phyloP scores from a whole-genome alignment of 257 asterid genomes.

The Marsdenia floribunda region DNA sequence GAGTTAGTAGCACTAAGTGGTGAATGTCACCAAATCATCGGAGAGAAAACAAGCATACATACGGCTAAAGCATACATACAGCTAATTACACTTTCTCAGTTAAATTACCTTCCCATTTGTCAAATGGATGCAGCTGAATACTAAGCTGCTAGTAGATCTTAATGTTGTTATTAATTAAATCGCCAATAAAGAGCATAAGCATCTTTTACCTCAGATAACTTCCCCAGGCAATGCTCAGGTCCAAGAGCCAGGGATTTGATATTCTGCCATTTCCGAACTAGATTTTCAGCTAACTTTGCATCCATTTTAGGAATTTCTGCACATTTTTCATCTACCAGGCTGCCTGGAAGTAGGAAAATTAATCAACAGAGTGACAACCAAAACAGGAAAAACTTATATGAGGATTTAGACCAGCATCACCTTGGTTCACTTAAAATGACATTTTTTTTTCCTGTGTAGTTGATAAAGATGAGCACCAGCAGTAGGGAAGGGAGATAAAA shows the following conservation, averaged over 20 bases:
- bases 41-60: not conserved
- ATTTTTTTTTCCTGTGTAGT: not conserved
- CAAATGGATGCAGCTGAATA: not conserved
- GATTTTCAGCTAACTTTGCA: constrained; percentile 77
- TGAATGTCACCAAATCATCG: not conserved
- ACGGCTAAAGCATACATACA: no score
- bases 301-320: constrained; percentile 78
- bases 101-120: not conserved
- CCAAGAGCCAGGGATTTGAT: constrained; percentile 90
- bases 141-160: not conserved
- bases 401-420: not conserved
- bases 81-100: not conserved
- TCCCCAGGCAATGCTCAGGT: constrained; percentile 64
- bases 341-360: constrained; percentile 31
- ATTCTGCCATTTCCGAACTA: constrained; percentile 83
- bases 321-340: constrained; percentile 39
- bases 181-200: not conserved
- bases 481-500: not conserved
- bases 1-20: not conserved
- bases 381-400: not conserved
- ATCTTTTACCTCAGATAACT: constrained; percentile 62
- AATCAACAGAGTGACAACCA: constrained; percentile 12
- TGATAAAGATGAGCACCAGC: not conserved
- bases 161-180: not conserved
- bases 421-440: not conserved